These are phyloP conservation scores for Thermoascus crustaceus DNA, from an alignment of 2,329 filamentous ascomycete species.

Conservation along the genomic window DNA sequence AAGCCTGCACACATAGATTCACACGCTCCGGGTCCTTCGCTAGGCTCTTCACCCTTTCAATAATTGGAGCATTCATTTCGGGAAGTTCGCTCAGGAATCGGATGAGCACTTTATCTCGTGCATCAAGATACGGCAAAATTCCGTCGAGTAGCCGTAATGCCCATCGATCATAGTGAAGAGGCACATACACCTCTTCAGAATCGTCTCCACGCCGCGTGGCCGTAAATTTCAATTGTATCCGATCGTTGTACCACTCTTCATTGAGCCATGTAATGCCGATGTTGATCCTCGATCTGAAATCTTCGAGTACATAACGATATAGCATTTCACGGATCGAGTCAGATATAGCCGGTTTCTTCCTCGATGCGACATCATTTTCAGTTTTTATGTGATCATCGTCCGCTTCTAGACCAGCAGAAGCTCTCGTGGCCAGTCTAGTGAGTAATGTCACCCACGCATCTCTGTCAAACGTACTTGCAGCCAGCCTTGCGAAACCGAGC, in stretches of 20 bases:
- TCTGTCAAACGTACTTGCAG: conserved; percentile 72
- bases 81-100: conserved; percentile 90
- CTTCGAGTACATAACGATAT: conserved; percentile 79
- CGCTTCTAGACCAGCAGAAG: conserved; percentile 60
- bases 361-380: conserved; percentile 18
- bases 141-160: conserved; percentile 75
- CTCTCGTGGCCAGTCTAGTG: conserved; percentile 73
- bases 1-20: conserved; percentile 48
- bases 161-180: conserved; percentile 67
- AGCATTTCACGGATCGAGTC: conserved; percentile 71
- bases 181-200: conserved; percentile 40
- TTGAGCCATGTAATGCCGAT: conserved; percentile 89
- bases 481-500: conserved; percentile 72
- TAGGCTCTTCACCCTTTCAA: conserved; percentile 60
- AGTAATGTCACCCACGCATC: conserved; percentile 90
- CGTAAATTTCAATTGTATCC: conserved; percentile 43
- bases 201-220: conserved; percentile 34
- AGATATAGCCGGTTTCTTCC: conserved; percentile 33
- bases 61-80: conserved; percentile 61
- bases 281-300: conserved; percentile 84
- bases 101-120: conserved; percentile 80
- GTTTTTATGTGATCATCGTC: conserved; percentile 23
- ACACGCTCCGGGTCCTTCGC: conserved; percentile 58
- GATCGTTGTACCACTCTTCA: conserved; percentile 97
- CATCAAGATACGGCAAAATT: conserved; percentile 83